Evolutionary conservation across 257 asterid genomes (phyloP), one percentile per base, ranked within the genome.

Genomic region (Nicotiana tabacum): DNA sequence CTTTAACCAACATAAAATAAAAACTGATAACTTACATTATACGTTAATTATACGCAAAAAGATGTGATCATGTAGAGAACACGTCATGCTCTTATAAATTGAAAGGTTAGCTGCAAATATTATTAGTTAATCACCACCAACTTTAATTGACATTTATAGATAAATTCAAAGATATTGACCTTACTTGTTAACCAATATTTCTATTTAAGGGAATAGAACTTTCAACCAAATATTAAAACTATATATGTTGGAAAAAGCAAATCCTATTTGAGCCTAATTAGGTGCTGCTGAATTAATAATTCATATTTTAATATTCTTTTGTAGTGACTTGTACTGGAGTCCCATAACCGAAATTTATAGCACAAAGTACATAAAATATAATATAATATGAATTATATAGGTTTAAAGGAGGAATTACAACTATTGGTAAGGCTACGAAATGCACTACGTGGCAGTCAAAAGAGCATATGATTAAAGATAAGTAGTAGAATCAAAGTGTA

Each of bases 361-460:
- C 0, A 74, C 64, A 74, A 74, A 74, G 80, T 74, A 48, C 80
- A 74, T 27, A 74, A 74, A 15, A 72, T 72, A 43, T 3, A 39
- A 24, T 66, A 17, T 66, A 67, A 8, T 33, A 18, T 33, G 15
- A 5, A 11, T 48, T 32, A 24, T 13, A 74, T 72, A 48, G 43
- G 80, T 27, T 48, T 48, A 24, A 12, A 24, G 24, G 8, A 46
- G 21, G n/a, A 13, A 74, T 43, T 43, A 7, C 15, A 13, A 48
- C 2, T 27, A 27, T 18, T 72, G 3, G 65, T 58, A 85, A 83
- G 91, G 90, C 81, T 77, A 77, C n/a, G 57, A 87, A 72, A 81
- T 24, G 66, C 77, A 66, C 83, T 48, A 82, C 92, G 89, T 84
- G 91, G 82, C 88, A 69, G 82, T 61, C 76, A 60, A 80, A 66